phyloP scores from a whole-genome alignment of 768 basidiomycete genomes.

The Candolleomyces aberdarensis region DNA sequence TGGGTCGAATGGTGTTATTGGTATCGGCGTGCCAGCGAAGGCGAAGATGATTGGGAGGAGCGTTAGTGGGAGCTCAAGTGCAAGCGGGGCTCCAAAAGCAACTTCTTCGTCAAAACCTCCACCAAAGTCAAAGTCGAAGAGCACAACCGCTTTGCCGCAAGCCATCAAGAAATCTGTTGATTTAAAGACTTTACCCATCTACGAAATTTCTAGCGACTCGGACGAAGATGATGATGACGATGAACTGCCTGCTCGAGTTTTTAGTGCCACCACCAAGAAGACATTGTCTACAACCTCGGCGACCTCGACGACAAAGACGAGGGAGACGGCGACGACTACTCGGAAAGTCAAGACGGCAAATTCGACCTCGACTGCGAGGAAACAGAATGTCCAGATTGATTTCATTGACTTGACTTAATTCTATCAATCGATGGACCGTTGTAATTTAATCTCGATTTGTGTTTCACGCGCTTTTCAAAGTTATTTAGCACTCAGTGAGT shows the following conservation, averaged over 20 bases:
- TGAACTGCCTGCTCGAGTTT: neutral
- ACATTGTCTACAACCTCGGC: neutral
- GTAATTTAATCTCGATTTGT: too few species aligned
- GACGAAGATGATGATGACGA: neutral
- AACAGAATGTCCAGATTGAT: neutral
- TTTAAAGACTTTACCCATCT: neutral
- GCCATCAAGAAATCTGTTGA: neutral
- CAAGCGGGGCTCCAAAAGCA: neutral
- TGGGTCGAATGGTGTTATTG: too few species aligned
- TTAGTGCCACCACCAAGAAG: neutral
- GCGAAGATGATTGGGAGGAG: too few species aligned
- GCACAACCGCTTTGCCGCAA: neutral
- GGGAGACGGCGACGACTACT: neutral
- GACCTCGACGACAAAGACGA: too few species aligned
- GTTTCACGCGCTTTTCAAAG: too few species aligned
- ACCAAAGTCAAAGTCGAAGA: neutral
- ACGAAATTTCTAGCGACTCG: conserved; percentile 3
- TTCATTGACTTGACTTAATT: neutral
- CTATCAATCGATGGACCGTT: too few species aligned
- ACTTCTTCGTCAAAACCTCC: neutral
- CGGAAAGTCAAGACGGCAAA: neutral
- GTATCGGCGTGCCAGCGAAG: too few species aligned
- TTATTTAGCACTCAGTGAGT: too few species aligned
- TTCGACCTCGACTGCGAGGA: too few species aligned
- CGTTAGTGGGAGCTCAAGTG: too few species aligned